Base-by-base conservation (phyloP, 192 early-diverging fungal genomes). In the Coemansia aciculifera region DNA sequence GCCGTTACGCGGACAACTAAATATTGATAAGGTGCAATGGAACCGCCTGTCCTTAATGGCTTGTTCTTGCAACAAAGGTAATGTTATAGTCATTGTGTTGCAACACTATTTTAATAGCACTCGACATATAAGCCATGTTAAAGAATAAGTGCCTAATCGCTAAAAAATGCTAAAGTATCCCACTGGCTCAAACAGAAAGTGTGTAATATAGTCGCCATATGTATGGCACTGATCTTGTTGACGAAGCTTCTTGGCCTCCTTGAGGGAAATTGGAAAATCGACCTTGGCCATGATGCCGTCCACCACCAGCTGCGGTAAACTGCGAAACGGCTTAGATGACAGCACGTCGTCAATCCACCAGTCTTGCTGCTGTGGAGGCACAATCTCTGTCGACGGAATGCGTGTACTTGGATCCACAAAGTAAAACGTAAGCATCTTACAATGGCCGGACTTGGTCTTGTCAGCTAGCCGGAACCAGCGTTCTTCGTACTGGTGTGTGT, bases 371-470 rank as follows among this genome's bases (percentile, higher is more conserved):
- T 90, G 88, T 19, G 85, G 85, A 1, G 88, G 85, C 0, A 90
- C 83, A 39, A 78, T 15, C 1, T 54, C 54, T 3, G 86, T 87
- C 19, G 84, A 85, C 10, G 72, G 15, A 34, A 86, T 75, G 6
- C 52, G 63, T 0, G 44, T 46, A 1, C 65, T 46, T 0, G 90
- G 90, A 43, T 91, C 68, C 0, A 91, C 73, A n/a, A 91, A 65
- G 74, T 89, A 88, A 54, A 90, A 89, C 13, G 63, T 68, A 0
- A 91, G 75, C 49, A 89, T 87, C 60, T 86, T 85, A 62, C 85
- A 79, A 38, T 81, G 71, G 2, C 90, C 90, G 0, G 81, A 77
- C 21, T 78, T 77, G 24, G 77, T 71, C 48, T 60, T 65, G 59
- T 89, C 85, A 6, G 21, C 63, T 5, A 90, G 73, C 13, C 51